Conservation (phyloP, 2,329 filamentous ascomycete species). For the Beauveria brongniartii region DNA sequence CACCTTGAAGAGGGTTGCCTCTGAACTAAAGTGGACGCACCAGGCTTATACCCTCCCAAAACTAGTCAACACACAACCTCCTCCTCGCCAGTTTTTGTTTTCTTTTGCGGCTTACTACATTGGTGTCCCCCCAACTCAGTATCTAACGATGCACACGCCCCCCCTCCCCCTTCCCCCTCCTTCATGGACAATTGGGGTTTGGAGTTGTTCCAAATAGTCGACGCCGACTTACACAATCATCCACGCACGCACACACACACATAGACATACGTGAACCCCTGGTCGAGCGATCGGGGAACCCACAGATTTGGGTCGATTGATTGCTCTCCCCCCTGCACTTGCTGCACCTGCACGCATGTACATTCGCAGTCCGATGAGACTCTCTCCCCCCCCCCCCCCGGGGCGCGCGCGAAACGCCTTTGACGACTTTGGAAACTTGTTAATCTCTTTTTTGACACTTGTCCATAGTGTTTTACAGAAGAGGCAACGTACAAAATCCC, state of each 20-base stretch:
- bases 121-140: too few relatives aligned
- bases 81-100: too few relatives aligned
- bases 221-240: background rate
- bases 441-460: constrained; percentile 10
- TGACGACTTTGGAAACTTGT: constrained; percentile 8
- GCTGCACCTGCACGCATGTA: background rate
- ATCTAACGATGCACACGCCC: too few relatives aligned
- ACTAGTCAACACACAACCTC: too few relatives aligned
- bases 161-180: too few relatives aligned
- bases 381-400: background rate
- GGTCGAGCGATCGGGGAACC: constrained; percentile 1
- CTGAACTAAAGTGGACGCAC: too few relatives aligned
- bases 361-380: background rate
- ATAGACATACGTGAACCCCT: background rate
- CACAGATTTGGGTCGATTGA: constrained; percentile 5
- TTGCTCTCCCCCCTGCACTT: background rate
- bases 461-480: background rate
- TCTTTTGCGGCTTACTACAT: too few relatives aligned
- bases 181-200: too few relatives aligned
- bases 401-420: background rate
- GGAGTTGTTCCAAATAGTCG: too few relatives aligned
- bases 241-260: background rate
- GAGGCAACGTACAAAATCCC: background rate
- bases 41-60: too few relatives aligned
- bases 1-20: too few relatives aligned